These are phyloP conservation scores for Beta vulgaris DNA, from an alignment of 148 eudicot species.

Conservation along the genomic window DNA sequence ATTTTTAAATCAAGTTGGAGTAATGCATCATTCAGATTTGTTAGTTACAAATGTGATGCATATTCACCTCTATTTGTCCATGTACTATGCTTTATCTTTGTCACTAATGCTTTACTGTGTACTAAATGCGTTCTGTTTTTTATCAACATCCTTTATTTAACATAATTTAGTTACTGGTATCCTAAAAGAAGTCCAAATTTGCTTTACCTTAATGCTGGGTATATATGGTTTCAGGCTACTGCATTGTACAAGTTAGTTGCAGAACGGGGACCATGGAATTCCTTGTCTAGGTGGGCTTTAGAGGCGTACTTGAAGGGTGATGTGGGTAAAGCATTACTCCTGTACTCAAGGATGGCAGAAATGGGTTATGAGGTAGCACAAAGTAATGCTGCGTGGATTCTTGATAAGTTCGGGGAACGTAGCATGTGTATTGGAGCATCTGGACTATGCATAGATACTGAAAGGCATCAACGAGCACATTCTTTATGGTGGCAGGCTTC, in stretches of 20 bases:
- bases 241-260: conserved; percentile 89
- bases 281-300: conserved; percentile 93
- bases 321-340: conserved; percentile 71
- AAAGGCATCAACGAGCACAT: conserved; percentile 85
- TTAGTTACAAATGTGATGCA: background rate
- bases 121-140: background rate
- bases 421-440: conserved; percentile 94
- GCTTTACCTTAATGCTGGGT: conserved; percentile 13
- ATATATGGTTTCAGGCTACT: conserved; percentile 56
- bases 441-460: conserved; percentile 75
- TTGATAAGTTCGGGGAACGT: conserved; percentile 76
- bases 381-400: conserved; percentile 99
- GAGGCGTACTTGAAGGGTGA: conserved; percentile 96
- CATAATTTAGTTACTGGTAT: background rate
- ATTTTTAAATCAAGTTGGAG: background rate
- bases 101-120: background rate
- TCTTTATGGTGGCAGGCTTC: conserved; percentile 99
- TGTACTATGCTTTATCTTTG: background rate
- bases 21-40: background rate
- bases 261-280: conserved; percentile 98
- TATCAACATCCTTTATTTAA: background rate
- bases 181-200: background rate
- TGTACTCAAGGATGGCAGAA: conserved; percentile 96
- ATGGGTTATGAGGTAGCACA: conserved; percentile 97
- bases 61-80: background rate